phyloP scores from a whole-genome alignment of 345 rosid species.

The Jatropha curcas region DNA sequence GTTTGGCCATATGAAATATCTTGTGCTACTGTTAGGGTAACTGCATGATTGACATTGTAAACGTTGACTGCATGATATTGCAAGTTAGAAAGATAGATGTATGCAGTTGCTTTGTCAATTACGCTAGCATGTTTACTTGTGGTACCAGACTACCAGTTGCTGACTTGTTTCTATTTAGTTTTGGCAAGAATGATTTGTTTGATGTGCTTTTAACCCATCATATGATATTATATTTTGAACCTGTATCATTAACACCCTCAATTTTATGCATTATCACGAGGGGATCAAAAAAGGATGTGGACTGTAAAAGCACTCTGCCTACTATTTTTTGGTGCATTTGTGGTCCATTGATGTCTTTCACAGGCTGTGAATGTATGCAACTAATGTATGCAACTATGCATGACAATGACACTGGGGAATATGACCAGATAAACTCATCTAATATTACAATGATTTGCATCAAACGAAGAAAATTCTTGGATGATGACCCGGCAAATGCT shows the following conservation, averaged over 20 bases:
- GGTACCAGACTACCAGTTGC: neutral
- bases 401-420: too few relatives aligned
- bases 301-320: neutral
- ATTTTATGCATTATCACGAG: neutral
- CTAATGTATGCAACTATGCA: too few relatives aligned
- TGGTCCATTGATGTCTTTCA: neutral
- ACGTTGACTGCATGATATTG: neutral
- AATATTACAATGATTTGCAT: neutral
- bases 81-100: neutral
- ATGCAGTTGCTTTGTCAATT: neutral
- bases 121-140: neutral
- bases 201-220: neutral
- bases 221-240: neutral
- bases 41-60: conserved; percentile 2
- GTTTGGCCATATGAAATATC: neutral
- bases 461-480: neutral
- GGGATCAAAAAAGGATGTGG: neutral
- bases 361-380: neutral
- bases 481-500: neutral
- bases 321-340: neutral
- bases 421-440: neutral
- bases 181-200: neutral
- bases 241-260: neutral
- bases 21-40: neutral
- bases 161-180: neutral